phyloP scores from a whole-genome alignment of 2,329 filamentous ascomycete species.

The Alternaria sp. region DNA sequence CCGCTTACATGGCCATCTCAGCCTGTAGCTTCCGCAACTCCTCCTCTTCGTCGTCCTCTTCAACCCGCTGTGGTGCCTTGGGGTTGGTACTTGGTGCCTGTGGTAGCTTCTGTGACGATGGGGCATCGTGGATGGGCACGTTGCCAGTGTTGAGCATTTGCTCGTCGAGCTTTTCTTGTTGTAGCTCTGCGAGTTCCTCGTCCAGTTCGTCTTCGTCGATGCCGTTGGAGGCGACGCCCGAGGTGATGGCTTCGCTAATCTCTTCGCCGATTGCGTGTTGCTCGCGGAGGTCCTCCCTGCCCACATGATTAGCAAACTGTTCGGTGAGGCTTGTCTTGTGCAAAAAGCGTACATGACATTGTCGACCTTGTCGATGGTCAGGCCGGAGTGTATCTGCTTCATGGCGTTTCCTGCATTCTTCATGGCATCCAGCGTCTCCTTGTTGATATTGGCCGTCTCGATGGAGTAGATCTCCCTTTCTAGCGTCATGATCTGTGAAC shows the following conservation, averaged over 20 bases:
- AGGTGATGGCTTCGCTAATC: conserved; percentile 84
- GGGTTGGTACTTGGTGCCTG: conserved; percentile 73
- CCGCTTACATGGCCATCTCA: conserved; percentile 88
- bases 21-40: conserved; percentile 92
- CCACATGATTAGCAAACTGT: conserved; percentile 8
- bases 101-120: conserved; percentile 74
- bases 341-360: conserved; percentile 83
- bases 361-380: conserved; percentile 95
- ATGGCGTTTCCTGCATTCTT: conserved; percentile 89
- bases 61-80: conserved; percentile 45
- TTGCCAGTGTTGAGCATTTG: conserved; percentile 90
- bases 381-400: conserved; percentile 88
- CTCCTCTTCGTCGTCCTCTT: conserved; percentile 95
- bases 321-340: neutral
- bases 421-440: conserved; percentile 94
- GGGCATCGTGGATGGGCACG: conserved; percentile 79
- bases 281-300: conserved; percentile 87
- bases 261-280: conserved; percentile 94
- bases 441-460: conserved; percentile 98
- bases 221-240: conserved; percentile 71
- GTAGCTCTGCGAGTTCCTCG: conserved; percentile 82
- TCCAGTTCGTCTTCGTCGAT: conserved; percentile 90
- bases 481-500: conserved; percentile 86
- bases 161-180: conserved; percentile 92
- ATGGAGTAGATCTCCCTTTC: conserved; percentile 97